phyloP scores from a whole-genome alignment of 768 basidiomycete genomes.

The Lepiota venenata region DNA sequence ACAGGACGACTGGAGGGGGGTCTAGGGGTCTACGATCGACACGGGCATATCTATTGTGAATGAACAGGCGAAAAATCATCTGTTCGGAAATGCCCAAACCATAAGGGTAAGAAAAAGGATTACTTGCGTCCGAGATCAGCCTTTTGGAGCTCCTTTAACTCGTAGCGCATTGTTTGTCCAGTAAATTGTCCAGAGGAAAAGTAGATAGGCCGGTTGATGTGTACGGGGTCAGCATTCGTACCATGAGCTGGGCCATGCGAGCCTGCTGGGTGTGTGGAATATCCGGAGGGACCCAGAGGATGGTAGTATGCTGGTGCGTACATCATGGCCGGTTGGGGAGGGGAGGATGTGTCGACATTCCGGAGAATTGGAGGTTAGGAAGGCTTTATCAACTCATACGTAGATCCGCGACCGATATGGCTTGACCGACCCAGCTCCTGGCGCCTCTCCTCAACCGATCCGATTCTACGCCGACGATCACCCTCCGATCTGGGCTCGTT shows the following conservation, averaged over 20 bases:
- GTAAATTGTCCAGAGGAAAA: conserved; percentile 60
- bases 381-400: conserved; percentile 11
- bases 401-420: conserved; percentile 13
- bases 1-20: conserved; percentile 59
- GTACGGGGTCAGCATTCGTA: conserved; percentile 14
- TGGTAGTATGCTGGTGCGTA: conserved; percentile 3
- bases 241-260: neutral
- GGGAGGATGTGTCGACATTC: conserved; percentile 6
- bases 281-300: neutral
- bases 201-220: conserved; percentile 49
- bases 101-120: conserved; percentile 16
- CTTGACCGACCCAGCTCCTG: conserved; percentile 7
- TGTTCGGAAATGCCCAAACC: conserved; percentile 5
- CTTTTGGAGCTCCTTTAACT: conserved; percentile 58
- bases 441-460: conserved; percentile 3
- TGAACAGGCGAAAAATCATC: conserved; percentile 5
- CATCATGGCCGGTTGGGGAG: conserved; percentile 5
- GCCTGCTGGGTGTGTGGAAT: neutral
- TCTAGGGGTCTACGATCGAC: conserved; percentile 65
- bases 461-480: conserved; percentile 11
- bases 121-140: conserved; percentile 70
- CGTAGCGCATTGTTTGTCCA: conserved; percentile 52
- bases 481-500: conserved; percentile 4
- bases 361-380: conserved; percentile 6
- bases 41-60: conserved; percentile 45